Percentiles rank a stretch among this genome's conserved stretches.
Conservation (phyloP, 805 yeast genomes). For the Yarrowia keelungensis region DNA sequence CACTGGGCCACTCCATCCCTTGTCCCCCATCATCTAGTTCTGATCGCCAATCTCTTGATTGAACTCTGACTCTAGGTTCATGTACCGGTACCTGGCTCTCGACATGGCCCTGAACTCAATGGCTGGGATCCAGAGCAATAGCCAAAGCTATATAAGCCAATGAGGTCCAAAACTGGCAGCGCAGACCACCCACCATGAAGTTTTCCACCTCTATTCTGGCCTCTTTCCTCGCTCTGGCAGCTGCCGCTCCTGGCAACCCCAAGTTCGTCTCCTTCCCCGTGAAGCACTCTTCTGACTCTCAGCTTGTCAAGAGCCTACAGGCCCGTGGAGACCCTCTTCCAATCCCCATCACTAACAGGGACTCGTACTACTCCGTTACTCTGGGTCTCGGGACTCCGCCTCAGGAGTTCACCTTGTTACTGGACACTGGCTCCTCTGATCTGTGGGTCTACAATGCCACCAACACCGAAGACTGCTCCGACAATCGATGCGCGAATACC, state of each 20-base stretch:
- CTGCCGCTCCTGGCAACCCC: background rate
- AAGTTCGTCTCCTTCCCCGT: background rate
- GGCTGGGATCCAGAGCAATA: too few relatives aligned
- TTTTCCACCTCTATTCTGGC: background rate
- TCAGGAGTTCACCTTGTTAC: background rate
- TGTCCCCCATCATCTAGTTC: too few relatives aligned
- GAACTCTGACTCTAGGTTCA: too few relatives aligned
- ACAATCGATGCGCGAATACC: background rate
- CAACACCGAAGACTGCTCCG: background rate
- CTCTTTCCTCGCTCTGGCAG: background rate
- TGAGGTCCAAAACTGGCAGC: too few relatives aligned
- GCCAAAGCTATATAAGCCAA: too few relatives aligned
- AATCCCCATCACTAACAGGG: background rate
- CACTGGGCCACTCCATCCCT: too few relatives aligned
- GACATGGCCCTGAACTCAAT: too few relatives aligned
- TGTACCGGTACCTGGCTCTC: too few relatives aligned
- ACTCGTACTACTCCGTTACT: background rate
- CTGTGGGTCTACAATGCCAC: constrained; percentile 1
- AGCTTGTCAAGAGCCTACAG: background rate
- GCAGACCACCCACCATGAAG: background rate
- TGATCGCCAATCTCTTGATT: too few relatives aligned
- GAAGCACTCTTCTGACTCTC: background rate
- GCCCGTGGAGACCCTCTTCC: background rate
- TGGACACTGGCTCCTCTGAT: background rate
- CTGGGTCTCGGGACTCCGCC: background rate